Conservation (phyloP, 306 rosid genomes). For the Pyrus pyrifolia region DNA sequence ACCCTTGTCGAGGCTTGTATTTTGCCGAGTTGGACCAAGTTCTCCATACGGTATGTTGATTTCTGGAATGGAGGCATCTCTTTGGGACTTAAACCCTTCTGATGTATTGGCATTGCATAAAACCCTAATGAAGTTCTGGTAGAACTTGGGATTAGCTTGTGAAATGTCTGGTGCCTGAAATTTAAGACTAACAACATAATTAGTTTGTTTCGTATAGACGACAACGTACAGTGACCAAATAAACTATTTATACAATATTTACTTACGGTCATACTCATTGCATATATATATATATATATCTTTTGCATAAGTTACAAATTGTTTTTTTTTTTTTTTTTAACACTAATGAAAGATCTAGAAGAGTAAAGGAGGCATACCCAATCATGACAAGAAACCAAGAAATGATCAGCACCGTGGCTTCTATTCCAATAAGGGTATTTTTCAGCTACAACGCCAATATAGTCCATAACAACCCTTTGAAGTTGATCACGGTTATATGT, state of each 20-base stretch:
- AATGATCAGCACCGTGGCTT: conserved; percentile 64
- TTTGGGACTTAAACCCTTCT: conserved; percentile 47
- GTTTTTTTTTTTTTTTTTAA: not conserved
- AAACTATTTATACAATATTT: not conserved
- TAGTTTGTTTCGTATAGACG: not conserved
- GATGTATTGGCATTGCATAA: conserved; percentile 68
- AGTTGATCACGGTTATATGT: conserved; percentile 37
- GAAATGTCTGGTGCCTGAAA: conserved; percentile 66
- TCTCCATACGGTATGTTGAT: conserved; percentile 27
- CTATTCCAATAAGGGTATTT: conserved; percentile 61
- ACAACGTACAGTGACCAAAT: not conserved
- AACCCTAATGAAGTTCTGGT: conserved; percentile 45
- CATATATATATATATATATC: not conserved
- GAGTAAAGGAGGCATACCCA: conserved; percentile 37
- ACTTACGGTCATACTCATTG: not conserved
- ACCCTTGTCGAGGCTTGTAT: conserved; percentile 17
- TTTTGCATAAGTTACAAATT: no score
- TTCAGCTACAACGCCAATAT: conserved; percentile 33
- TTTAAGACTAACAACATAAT: not conserved
- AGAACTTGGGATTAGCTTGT: conserved; percentile 19
- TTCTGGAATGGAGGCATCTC: conserved; percentile 62
- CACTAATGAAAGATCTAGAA: not conserved
- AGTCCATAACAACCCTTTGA: conserved; percentile 37
- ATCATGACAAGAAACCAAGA: conserved; percentile 68
- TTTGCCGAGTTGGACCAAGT: conserved; percentile 15